phyloP scores from a whole-genome alignment of 2,329 filamentous ascomycete species.

The Fusarium verrucosum region DNA sequence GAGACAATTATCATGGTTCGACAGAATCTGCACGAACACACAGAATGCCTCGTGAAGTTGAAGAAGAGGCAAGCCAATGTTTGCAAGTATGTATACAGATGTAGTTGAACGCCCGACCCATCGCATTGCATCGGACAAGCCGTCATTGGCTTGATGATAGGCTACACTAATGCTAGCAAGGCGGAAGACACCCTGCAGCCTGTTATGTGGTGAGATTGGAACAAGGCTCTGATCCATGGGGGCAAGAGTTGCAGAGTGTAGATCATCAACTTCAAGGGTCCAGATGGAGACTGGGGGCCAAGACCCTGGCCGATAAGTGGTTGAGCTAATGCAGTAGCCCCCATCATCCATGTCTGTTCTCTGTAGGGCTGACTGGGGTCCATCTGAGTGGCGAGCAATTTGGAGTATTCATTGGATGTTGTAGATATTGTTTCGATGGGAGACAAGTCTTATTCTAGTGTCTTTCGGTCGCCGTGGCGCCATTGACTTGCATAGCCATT shows the following conservation, averaged over 20 bases:
- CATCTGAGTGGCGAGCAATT: constrained; percentile 29
- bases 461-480: constrained; percentile 5
- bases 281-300: constrained; percentile 37
- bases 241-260: constrained; percentile 31
- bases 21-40: not conserved
- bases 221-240: constrained; percentile 29
- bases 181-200: constrained; percentile 42
- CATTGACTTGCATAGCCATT: constrained; percentile 22
- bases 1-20: constrained; percentile 3
- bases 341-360: constrained; percentile 25
- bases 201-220: constrained; percentile 34
- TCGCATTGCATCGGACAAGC: constrained; percentile 12
- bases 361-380: constrained; percentile 42
- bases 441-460: constrained; percentile 17
- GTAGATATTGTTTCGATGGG: constrained; percentile 1
- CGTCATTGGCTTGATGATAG: constrained; percentile 37
- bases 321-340: constrained; percentile 38
- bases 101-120: constrained; percentile 9
- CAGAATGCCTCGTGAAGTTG: constrained; percentile 16
- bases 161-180: constrained; percentile 37
- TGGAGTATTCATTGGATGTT: constrained; percentile 8
- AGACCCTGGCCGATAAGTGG: constrained; percentile 38
- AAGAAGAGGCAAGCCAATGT: constrained; percentile 5
- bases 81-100: not conserved
- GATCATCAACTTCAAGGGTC: constrained; percentile 32